Base-by-base conservation (phyloP, 2,329 filamentous ascomycete genomes). In the Aspergillus sp. region DNA sequence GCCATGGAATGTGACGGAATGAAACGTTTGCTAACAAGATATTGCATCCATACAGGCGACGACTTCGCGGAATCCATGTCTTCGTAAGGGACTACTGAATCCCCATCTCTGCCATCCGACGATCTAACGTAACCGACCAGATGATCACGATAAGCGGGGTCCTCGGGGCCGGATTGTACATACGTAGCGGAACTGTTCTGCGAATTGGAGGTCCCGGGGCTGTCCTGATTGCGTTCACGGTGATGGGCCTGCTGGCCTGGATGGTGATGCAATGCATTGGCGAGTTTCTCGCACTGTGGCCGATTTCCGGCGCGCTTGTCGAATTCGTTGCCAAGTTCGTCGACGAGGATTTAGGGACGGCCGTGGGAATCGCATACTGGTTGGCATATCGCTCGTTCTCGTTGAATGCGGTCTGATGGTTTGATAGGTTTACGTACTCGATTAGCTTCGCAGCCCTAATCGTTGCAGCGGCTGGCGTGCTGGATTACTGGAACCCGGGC, bases 181-280 rank as follows among this genome's bases (percentile, higher is more conserved):
- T 63, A 49, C 66, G 67, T 41, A 69, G 66, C 47, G 70, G 71
- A 17, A 64, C 69, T 22, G 66, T 73, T n/a, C 66, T 75, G 15
- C 64, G 66, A 5, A 63, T 74, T 9, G 70, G 70, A 13, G 73
- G 74, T 1, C 72, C 73, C 1, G 62, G 62, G 2, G 73, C 71
- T 1, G 66, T 70, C 7, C 37, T 75, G 1, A 57, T 75, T 12
- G 67, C 74, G 0, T 71, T 71, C n/a, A 59, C 63, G 2, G 19
- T 70, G 1, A 68, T 75, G 19, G 74, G 73, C 1, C 30, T 73
- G 3, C 56, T 72, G 12, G 65, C 69, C 3, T 72, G 73, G 60
- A 61, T 63, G 30, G 68, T 76, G 3, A 76, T 76, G 74, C 73
- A 76, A 56, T 70, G 73, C n/a, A 64, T 76, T 20, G 67, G 67